Evolutionary conservation across 371 early-diverging fungal genomes (phyloP), one percentile per base, ranked within the genome.

Genomic region (Amoeboradix gromovi): DNA sequence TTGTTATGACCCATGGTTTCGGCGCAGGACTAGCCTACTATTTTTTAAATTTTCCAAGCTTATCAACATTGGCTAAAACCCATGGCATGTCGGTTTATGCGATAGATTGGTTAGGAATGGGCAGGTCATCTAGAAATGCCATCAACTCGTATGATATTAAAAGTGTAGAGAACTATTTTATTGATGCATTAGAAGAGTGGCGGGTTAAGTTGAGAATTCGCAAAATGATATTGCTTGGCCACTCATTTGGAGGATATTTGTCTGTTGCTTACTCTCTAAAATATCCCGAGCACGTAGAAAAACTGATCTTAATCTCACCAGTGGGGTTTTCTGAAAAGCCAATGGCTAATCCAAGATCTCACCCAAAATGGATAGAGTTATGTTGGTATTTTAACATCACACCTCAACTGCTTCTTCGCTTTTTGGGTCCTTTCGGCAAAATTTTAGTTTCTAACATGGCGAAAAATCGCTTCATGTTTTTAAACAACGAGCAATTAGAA

Each of bases 171-270:
- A 76, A 79, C 31, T 92, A 87, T 74, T 95, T 93, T 80, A 83
- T 95, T 31, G 87, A 89, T 48, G 85, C 88, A 28, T 77, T 95
- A 48, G 95, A 95, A 72, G 81, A 84, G 69, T 92, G 94, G 95
- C 82, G 94, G 30, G 72, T 83, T 69, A 76, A 77, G 30, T 80
- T 87, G 66, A 81, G 84, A 17, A 79, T 92, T 48, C 12, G 28
- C 2, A 85, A 83, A 71, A 86, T 91, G 87, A 83, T 84, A 2
- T 74, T 93, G 68, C 75, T 85, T 66, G 94, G 91, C 0, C 90
- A 90, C 74, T 86, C 86, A 28, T 75, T 90, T 29, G 90, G 90
- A 30, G 95, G 93, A 0, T 94, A 93, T 74, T 83, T 95, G 73
- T 81, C 87, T 0, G 73, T 86, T 0, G 81, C 83, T 16, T 95